Evolutionary conservation across 1,284 basidiomycete species (phyloP).

Genomic region (Pseudozyma flocculosa): DNA sequence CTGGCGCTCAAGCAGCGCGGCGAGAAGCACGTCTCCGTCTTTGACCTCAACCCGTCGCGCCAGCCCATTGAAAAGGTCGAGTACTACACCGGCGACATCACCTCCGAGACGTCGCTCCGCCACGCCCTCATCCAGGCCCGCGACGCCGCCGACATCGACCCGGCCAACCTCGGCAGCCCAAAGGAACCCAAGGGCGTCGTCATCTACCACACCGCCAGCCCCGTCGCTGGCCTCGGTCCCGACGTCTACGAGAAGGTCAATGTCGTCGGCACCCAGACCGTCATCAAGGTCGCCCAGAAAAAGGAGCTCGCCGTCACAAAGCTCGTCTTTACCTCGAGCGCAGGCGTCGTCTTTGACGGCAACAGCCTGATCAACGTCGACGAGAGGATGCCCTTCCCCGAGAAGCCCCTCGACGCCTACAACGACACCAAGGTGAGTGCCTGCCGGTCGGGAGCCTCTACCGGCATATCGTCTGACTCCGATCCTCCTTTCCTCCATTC

Average conservation of each 20-base stretch:
- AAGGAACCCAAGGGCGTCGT: conserved; percentile 29
- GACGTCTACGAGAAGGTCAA: conserved; percentile 90
- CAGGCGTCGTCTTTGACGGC: conserved; percentile 88
- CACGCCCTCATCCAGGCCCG: conserved; percentile 30
- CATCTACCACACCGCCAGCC: conserved; percentile 93
- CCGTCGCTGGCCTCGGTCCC: conserved; percentile 67
- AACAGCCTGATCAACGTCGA: conserved; percentile 80
- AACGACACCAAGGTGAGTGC: conserved; percentile 78
- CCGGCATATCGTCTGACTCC: no score
- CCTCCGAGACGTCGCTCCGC: conserved; percentile 29
- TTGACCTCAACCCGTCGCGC: conserved; percentile 42
- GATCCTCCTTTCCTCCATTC: neutral
- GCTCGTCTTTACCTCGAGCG: conserved; percentile 92
- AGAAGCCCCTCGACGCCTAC: conserved; percentile 81
- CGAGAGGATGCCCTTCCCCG: conserved; percentile 79
- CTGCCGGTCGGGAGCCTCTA: no score
- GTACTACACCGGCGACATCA: conserved; percentile 54
- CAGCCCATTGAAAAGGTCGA: conserved; percentile 42
- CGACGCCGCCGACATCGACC: conserved; percentile 31
- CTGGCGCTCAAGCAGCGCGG: conserved; percentile 50
- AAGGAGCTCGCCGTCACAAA: conserved; percentile 67
- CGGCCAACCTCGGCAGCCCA: conserved; percentile 3
- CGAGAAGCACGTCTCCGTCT: conserved; percentile 49
- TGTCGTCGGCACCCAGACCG: conserved; percentile 82
- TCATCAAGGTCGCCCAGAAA: conserved; percentile 74